phyloP scores from a whole-genome alignment of 2,329 filamentous ascomycete genomes.

The Didymella pomorum region DNA sequence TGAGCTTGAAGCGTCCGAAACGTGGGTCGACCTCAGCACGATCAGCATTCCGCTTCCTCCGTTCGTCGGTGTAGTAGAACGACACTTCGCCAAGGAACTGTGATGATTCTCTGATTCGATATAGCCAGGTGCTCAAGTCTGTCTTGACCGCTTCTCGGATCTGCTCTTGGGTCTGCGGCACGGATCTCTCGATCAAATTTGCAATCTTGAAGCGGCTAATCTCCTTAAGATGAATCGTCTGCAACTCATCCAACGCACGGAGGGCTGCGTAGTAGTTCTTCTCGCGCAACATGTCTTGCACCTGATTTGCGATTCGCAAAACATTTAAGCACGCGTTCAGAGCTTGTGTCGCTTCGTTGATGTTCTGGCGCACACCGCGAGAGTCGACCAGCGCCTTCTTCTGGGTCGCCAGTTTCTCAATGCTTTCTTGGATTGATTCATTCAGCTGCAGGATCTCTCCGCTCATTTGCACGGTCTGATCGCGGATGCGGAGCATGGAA shows the following conservation, averaged over 20 bases:
- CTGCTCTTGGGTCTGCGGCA: conserved; percentile 87
- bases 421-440: conserved; percentile 93
- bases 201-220: conserved; percentile 95
- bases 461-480: conserved; percentile 87
- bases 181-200: conserved; percentile 93
- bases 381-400: conserved; percentile 95
- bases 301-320: conserved; percentile 88
- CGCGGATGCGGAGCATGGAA: conserved; percentile 88
- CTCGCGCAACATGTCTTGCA: conserved; percentile 87
- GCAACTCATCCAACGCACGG: conserved; percentile 91
- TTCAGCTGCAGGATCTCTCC: conserved; percentile 91
- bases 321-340: conserved; percentile 92
- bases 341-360: conserved; percentile 88
- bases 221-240: conserved; percentile 94
- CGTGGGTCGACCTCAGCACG: conserved; percentile 78
- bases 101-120: conserved; percentile 91
- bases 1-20: conserved; percentile 84
- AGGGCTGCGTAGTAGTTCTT: conserved; percentile 96
- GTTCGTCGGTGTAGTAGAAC: conserved; percentile 93
- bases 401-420: conserved; percentile 90
- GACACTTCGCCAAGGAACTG: conserved; percentile 96
- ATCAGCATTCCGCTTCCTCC: conserved; percentile 82
- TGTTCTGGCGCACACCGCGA: conserved; percentile 89
- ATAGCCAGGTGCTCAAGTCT: conserved; percentile 96
- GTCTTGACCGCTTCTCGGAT: conserved; percentile 98